Evolutionary conservation across 257 asterid species (phyloP).

Genomic region (Rubia yunnanensis): DNA sequence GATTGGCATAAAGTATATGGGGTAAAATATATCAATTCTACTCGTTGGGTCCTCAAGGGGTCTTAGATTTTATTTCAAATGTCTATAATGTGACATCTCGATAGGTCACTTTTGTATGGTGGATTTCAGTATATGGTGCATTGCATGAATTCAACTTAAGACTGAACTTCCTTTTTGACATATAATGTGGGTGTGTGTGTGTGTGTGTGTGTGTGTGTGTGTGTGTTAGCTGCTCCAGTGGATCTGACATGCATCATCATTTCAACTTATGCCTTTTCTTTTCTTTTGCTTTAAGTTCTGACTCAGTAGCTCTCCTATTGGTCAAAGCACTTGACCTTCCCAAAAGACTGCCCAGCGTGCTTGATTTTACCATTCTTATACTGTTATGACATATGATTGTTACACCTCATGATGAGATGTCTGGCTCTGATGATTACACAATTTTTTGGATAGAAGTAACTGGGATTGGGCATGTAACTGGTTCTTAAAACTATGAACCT

Average conservation of each 20-base stretch:
- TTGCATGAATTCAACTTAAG: neutral
- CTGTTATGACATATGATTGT: neutral
- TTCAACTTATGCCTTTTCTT: neutral
- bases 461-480: neutral
- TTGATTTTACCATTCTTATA: neutral
- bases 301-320: neutral
- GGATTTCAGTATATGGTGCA: neutral
- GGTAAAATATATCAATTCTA: slow-evolving; percentile 32
- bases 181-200: neutral
- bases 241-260: neutral
- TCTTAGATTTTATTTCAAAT: neutral
- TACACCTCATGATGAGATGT: neutral
- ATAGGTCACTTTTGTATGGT: neutral
- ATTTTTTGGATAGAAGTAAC: neutral
- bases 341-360: neutral
- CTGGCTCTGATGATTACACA: neutral
- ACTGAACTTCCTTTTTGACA: neutral
- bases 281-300: neutral
- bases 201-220: neutral
- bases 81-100: neutral
- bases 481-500: neutral
- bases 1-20: slow-evolving; percentile 76
- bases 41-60: neutral
- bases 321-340: neutral
- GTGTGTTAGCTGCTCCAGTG: neutral